phyloP scores from a whole-genome alignment of 83 land plant species.

The Diphasiastrum complanatum region DNA sequence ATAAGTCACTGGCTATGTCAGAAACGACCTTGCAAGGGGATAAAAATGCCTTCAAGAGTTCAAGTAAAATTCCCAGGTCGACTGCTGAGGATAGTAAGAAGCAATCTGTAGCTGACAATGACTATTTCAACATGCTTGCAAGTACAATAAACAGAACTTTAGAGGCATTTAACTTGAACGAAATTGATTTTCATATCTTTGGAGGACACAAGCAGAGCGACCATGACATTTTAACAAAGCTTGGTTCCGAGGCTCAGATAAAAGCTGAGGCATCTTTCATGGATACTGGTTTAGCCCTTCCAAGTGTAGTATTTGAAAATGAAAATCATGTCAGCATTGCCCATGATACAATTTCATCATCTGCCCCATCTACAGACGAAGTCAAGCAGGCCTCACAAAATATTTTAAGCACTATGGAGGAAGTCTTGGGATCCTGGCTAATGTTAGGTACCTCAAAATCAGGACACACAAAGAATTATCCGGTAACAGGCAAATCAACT shows the following conservation, averaged over 20 bases:
- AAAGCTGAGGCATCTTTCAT: slow-evolving; percentile 62
- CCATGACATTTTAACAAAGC: slow-evolving; percentile 44
- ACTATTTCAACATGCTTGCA: no score
- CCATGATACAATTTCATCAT: background rate
- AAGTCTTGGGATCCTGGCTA: slow-evolving; percentile 18
- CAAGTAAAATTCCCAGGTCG: no score
- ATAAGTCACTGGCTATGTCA: background rate
- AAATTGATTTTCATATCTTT: slow-evolving; percentile 43
- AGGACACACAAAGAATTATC: slow-evolving; percentile 5
- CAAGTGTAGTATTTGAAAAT: slow-evolving; percentile 14
- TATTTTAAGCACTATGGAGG: slow-evolving; percentile 34
- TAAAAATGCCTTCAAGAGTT: no score
- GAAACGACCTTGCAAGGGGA: no score
- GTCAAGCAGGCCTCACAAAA: slow-evolving; percentile 46
- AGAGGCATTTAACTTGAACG: slow-evolving; percentile 30
- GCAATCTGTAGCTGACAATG: no score
- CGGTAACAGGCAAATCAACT: background rate
- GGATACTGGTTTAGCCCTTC: slow-evolving; percentile 67
- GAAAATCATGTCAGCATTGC: slow-evolving; percentile 11
- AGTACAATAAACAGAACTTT: no score
- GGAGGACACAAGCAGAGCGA: slow-evolving; percentile 55
- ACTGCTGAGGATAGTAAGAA: no score
- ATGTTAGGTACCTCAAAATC: slow-evolving; percentile 12
- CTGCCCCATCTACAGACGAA: slow-evolving; percentile 41
- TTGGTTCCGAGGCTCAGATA: slow-evolving; percentile 43